phyloP scores from a whole-genome alignment of 805 yeast genomes.

The Zygoascus tannicola region DNA sequence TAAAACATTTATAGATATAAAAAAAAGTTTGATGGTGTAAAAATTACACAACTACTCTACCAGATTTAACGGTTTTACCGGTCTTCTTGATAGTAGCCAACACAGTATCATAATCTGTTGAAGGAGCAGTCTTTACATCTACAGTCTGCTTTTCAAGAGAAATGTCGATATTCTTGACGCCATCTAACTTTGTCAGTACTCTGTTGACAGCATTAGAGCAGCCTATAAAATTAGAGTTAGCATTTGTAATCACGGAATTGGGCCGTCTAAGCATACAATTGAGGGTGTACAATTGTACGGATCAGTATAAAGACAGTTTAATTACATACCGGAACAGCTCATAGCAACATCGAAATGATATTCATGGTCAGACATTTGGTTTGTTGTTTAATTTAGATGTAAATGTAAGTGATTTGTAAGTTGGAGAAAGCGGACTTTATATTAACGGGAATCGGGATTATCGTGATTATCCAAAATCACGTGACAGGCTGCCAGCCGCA shows the following conservation, averaged over 20 bases:
- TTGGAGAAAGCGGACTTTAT: not conserved
- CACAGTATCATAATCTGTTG: slow-evolving; percentile 66
- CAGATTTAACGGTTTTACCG: slow-evolving; percentile 72
- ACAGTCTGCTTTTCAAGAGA: slow-evolving; percentile 77
- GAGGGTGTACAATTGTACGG: too few relatives aligned
- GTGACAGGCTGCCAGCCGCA: too few relatives aligned
- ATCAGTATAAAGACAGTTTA: too few relatives aligned
- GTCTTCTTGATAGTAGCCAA: slow-evolving; percentile 76
- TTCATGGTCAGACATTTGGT: slow-evolving; percentile 34
- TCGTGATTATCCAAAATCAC: too few relatives aligned
- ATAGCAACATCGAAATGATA: slow-evolving; percentile 76
- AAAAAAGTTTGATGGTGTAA: not conserved
- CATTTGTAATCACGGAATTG: not conserved
- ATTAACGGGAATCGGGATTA: too few relatives aligned
- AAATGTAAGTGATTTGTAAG: not conserved
- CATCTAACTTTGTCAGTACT: slow-evolving; percentile 60
- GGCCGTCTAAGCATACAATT: too few relatives aligned
- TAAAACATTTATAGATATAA: too few relatives aligned
- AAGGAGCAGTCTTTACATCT: slow-evolving; percentile 51
- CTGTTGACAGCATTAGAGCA: slow-evolving; percentile 82
- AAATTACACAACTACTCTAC: slow-evolving; percentile 41
- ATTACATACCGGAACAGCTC: slow-evolving; percentile 57
- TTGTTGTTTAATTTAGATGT: not conserved
- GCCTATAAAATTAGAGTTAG: slow-evolving; percentile 34
- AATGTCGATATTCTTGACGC: slow-evolving; percentile 63